Evolutionary conservation across 2,329 filamentous ascomycete genomes (phyloP).

Genomic region (Blastomyces silverae): DNA sequence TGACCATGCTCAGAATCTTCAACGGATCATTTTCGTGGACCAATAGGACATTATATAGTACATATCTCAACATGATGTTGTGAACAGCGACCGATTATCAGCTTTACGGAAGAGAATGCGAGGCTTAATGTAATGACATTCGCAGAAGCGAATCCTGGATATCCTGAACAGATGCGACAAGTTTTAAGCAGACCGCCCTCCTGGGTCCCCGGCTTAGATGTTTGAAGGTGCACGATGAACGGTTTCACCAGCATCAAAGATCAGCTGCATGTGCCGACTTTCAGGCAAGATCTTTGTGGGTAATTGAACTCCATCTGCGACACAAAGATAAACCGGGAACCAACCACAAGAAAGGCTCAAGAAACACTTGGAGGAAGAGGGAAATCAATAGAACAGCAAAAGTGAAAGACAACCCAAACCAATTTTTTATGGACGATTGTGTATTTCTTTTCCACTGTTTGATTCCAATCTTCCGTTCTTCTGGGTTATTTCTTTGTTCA

Average conservation of each 20-base stretch:
- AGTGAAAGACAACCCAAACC: background rate
- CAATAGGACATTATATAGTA: background rate
- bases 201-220: background rate
- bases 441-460: background rate
- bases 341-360: background rate
- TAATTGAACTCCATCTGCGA: background rate
- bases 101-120: background rate
- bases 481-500: background rate
- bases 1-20: background rate
- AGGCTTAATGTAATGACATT: background rate
- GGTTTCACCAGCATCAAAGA: background rate
- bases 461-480: background rate
- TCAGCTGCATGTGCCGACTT: background rate
- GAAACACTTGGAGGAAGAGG: background rate
- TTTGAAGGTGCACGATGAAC: background rate
- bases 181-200: background rate
- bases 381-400: background rate
- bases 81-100: background rate
- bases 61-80: too few relatives aligned
- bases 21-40: background rate
- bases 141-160: background rate
- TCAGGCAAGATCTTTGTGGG: background rate
- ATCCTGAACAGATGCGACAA: background rate
- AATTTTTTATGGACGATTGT: background rate
- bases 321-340: background rate